Evolutionary conservation across 345 rosid species (phyloP).

Genomic region (Leavenworthia alabamica): DNA sequence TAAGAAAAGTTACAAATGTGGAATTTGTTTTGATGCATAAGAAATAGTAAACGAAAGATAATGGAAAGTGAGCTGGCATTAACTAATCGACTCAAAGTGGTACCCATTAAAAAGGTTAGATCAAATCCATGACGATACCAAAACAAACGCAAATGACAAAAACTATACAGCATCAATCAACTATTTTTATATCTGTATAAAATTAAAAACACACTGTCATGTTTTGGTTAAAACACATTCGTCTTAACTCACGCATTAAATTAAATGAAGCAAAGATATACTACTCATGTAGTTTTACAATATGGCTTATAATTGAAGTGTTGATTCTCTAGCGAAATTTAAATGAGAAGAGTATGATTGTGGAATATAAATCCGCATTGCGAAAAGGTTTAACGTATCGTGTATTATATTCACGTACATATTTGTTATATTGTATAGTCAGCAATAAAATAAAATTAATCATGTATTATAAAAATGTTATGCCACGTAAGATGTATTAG

Average conservation of each 20-base stretch:
- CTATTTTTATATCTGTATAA: neutral
- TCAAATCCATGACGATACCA: constrained; percentile 25
- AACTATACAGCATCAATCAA: neutral
- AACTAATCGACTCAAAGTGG: neutral
- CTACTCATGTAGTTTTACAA: too few species aligned
- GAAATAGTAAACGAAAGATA: neutral
- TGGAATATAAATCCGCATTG: too few species aligned
- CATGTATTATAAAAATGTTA: neutral
- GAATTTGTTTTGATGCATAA: neutral
- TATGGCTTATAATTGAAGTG: neutral
- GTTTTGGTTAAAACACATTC: too few species aligned
- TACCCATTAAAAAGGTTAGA: constrained; percentile 2
- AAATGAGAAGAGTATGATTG: too few species aligned
- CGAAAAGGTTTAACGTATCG: neutral
- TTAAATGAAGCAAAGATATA: too few species aligned
- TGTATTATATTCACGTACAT: neutral
- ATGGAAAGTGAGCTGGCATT: constrained; percentile 30
- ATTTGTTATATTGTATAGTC: neutral
- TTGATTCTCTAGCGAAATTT: neutral
- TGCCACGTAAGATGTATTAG: constrained; percentile 26
- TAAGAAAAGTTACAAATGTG: neutral
- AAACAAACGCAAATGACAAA: constrained; percentile 29
- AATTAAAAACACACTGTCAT: too few species aligned
- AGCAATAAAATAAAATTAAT: constrained; percentile 10
- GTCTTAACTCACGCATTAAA: neutral